phyloP scores from a whole-genome alignment of 1,284 basidiomycete species.

The Boletus holoroseus region DNA sequence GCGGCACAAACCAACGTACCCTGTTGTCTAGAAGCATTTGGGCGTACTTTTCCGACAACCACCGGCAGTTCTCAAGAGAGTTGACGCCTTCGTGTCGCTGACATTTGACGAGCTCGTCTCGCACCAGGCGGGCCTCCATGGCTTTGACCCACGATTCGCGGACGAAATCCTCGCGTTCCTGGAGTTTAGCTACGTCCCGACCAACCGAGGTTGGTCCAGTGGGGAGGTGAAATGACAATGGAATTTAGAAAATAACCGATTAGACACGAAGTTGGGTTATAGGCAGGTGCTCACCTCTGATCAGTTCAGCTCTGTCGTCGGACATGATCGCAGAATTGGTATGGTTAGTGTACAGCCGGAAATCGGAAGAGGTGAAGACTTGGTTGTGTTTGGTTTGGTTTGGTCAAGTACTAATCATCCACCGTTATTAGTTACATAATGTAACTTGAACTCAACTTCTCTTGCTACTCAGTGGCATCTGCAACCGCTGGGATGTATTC shows the following conservation, averaged over 20 bases:
- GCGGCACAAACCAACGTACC: constrained; percentile 47
- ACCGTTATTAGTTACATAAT: too few species aligned
- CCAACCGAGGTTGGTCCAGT: not conserved
- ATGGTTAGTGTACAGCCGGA: not conserved
- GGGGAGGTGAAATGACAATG: not conserved
- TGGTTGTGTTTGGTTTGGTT: constrained; percentile 24
- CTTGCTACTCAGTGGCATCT: not conserved
- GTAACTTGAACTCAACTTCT: not conserved
- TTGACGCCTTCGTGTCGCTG: constrained; percentile 90
- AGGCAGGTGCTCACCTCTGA: constrained; percentile 25
- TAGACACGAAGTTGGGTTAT: not conserved
- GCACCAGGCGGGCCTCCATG: constrained; percentile 90
- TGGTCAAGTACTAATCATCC: constrained; percentile 7
- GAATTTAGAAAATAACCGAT: not conserved
- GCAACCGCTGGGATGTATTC: not conserved
- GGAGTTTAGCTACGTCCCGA: constrained; percentile 46
- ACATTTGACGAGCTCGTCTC: constrained; percentile 88
- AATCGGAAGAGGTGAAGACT: not conserved
- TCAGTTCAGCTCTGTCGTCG: constrained; percentile 33
- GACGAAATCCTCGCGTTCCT: constrained; percentile 72
- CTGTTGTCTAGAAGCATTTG: constrained; percentile 79
- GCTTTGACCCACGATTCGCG: constrained; percentile 92
- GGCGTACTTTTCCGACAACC: constrained; percentile 81
- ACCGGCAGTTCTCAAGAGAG: constrained; percentile 84
- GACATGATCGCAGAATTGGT: constrained; percentile 23